Evolutionary conservation across 257 asterid species (phyloP).

Genomic region (Scutellaria galericulata): DNA sequence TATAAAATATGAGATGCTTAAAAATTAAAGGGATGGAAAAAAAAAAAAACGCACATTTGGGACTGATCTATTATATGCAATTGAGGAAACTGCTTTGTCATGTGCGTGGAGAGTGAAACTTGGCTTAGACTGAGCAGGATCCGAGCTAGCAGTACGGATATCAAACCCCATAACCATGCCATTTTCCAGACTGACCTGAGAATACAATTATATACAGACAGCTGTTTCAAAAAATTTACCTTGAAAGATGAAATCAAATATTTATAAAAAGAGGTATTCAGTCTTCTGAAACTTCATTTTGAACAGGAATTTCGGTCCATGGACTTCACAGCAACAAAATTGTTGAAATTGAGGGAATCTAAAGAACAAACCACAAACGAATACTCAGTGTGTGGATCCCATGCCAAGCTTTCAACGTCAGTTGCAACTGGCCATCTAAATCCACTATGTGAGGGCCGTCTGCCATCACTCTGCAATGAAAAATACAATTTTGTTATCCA

Average conservation of each 20-base stretch:
- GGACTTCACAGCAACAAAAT: not conserved
- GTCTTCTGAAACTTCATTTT: not conserved
- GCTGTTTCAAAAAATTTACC: not conserved
- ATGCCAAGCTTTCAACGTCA: slow-evolving; percentile 88
- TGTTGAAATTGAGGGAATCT: slow-evolving; percentile 10
- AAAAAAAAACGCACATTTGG: slow-evolving; percentile 61
- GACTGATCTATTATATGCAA: slow-evolving; percentile 61
- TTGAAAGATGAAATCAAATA: not conserved
- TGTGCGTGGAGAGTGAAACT: slow-evolving; percentile 89
- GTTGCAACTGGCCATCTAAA: slow-evolving; percentile 67
- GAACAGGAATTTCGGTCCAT: not conserved
- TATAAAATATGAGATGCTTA: not conserved
- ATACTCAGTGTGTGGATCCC: slow-evolving; percentile 92
- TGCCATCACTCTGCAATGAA: slow-evolving; percentile 72
- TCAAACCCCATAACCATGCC: slow-evolving; percentile 79
- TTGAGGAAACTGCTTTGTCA: slow-evolving; percentile 78
- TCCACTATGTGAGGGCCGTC: slow-evolving; percentile 51
- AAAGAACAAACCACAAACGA: slow-evolving; percentile 82
- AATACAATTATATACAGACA: slow-evolving; percentile 25
- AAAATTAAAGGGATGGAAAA: not conserved
- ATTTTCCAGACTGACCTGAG: slow-evolving; percentile 87
- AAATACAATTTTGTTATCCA: slow-evolving; percentile 14
- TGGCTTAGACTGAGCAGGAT: slow-evolving; percentile 60
- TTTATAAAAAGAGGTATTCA: too few species aligned
- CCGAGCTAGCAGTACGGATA: slow-evolving; percentile 63